A percentile compares a stretch with the other conserved stretches of the same genome.
Conservation (phyloP, 108 stramenopile species). For the Nannochloropsis gaditana region DNA sequence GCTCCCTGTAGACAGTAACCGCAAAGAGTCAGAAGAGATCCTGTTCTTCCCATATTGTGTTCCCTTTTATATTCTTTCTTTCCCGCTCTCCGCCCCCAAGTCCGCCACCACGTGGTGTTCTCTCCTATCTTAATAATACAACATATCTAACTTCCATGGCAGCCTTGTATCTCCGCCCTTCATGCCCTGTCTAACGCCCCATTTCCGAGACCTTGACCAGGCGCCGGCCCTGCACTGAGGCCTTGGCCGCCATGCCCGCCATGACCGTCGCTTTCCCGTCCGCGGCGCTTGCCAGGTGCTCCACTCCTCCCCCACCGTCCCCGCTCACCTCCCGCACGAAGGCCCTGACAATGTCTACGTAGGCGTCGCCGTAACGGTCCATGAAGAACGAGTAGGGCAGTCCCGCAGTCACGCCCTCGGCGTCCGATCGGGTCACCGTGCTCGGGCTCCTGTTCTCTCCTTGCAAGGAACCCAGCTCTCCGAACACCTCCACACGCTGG, state of each 20-base stretch:
- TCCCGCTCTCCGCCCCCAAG: too few species aligned
- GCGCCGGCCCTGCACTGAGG: conserved; percentile 31
- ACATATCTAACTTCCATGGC: too few species aligned
- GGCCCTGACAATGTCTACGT: conserved; percentile 37
- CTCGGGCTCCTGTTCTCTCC: conserved; percentile 37
- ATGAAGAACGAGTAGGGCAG: conserved; percentile 45
- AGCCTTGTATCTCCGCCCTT: not conserved
- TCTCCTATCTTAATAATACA: too few species aligned
- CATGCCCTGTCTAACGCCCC: not conserved
- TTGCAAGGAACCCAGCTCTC: conserved; percentile 27
- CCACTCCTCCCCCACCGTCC: conserved; percentile 33
- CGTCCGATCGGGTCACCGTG: conserved; percentile 27
- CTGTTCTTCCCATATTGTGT: too few species aligned
- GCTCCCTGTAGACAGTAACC: too few species aligned
- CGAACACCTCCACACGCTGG: conserved; percentile 49
- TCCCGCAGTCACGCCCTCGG: conserved; percentile 35
- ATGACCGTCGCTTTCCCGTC: not conserved
- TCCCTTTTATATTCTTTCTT: too few species aligned
- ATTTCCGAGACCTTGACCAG: conserved; percentile 41
- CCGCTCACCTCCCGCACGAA: conserved; percentile 33
- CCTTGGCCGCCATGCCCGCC: conserved; percentile 39
- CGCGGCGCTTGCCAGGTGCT: conserved; percentile 31
- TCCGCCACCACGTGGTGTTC: too few species aligned
- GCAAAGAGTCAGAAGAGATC: too few species aligned
- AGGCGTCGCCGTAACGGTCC: conserved; percentile 41